Evolutionary conservation across 352 stramenopile genomes (phyloP).

Genomic region (Aphanomyces astaci): DNA sequence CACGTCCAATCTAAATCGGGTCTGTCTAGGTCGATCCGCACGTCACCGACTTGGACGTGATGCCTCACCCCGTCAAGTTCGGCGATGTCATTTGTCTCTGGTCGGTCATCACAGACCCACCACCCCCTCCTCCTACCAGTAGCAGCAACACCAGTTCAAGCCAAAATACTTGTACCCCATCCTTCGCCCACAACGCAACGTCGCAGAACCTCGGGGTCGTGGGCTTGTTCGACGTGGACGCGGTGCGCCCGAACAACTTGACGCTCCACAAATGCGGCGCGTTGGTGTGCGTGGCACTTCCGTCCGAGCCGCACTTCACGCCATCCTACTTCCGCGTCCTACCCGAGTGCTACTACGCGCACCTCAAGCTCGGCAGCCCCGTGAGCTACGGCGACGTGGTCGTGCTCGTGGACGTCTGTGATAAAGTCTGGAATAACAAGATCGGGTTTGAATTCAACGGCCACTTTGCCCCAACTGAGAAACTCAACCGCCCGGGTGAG

Average conservation of each 20-base stretch:
- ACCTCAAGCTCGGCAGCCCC: slow-evolving; percentile 42
- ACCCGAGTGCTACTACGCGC: slow-evolving; percentile 38
- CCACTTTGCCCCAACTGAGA: slow-evolving; percentile 48
- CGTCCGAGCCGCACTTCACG: slow-evolving; percentile 38
- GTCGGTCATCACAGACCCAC: not conserved
- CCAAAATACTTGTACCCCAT: too few relatives aligned
- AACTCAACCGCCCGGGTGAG: slow-evolving; percentile 55
- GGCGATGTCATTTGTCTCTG: slow-evolving; percentile 18
- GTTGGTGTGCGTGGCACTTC: slow-evolving; percentile 53
- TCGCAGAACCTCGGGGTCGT: slow-evolving; percentile 47
- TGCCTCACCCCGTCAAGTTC: slow-evolving; percentile 8
- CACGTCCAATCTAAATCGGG: too few relatives aligned
- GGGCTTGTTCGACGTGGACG: slow-evolving; percentile 52
- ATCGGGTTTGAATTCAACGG: slow-evolving; percentile 75
- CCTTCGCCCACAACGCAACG: too few relatives aligned
- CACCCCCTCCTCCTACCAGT: too few relatives aligned
- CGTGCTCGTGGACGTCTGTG: slow-evolving; percentile 60
- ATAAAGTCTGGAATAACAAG: slow-evolving; percentile 82
- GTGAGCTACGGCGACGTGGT: slow-evolving; percentile 77
- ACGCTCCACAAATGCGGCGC: slow-evolving; percentile 50
- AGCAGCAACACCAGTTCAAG: too few relatives aligned
- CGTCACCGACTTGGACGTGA: not conserved
- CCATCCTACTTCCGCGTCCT: slow-evolving; percentile 57
- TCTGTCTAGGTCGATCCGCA: too few relatives aligned
- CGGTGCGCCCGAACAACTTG: slow-evolving; percentile 37